Conservation (phyloP, 2,329 filamentous ascomycete species). For the Aspergillus texensis region DNA sequence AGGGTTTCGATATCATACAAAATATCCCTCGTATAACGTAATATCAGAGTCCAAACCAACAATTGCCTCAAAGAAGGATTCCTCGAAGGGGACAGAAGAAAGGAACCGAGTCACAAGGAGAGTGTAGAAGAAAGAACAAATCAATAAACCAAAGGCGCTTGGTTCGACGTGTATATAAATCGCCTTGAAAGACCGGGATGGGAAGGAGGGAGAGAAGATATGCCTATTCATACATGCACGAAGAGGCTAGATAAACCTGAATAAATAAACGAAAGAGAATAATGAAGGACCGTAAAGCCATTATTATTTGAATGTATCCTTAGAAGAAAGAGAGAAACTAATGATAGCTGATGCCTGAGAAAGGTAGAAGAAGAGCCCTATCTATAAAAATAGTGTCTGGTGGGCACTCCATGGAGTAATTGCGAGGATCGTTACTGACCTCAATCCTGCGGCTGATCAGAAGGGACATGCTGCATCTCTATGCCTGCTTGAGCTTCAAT, state of each 20-base stretch:
- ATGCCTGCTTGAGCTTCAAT: constrained; percentile 59
- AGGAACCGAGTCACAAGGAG: neutral
- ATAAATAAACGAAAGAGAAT: constrained; percentile 12
- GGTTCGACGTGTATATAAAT: neutral
- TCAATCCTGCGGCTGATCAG: constrained; percentile 26
- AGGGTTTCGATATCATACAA: constrained; percentile 15
- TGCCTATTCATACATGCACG: neutral
- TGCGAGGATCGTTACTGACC: constrained; percentile 23
- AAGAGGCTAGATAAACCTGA: neutral
- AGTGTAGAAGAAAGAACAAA: neutral
- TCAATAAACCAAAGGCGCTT: neutral
- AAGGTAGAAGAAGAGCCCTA: constrained; percentile 1
- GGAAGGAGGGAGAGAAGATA: neutral
- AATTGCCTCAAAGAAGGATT: neutral
- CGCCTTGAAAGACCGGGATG: neutral
- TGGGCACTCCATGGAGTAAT: neutral
- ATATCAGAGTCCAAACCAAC: constrained; percentile 4
- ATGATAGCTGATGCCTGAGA: neutral
- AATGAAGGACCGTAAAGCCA: constrained; percentile 9
- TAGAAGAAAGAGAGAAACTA: neutral
- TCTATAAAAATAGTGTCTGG: neutral
- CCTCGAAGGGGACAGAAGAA: neutral
- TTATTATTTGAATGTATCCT: neutral
- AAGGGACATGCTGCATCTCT: constrained; percentile 70
- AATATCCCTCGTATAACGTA: constrained; percentile 15